Percentiles rank a stretch among this genome's conserved stretches.
These are phyloP conservation scores for Tolypocladium tundrense DNA, from an alignment of 2,329 filamentous ascomycete species.

Conservation along the genomic window DNA sequence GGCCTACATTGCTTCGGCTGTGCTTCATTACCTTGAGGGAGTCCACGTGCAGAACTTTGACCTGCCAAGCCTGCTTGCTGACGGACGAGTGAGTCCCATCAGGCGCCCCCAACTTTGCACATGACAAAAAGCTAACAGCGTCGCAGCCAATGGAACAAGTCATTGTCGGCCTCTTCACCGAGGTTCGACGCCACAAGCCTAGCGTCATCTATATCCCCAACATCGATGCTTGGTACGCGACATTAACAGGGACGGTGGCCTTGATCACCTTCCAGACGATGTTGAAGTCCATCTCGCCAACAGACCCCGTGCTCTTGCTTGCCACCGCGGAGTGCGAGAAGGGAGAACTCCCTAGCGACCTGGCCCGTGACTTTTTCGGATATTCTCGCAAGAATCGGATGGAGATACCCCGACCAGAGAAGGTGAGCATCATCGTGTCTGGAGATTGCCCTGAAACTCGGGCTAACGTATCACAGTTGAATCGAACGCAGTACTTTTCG, in stretches of 20 bases:
- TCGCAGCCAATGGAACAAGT: constrained; percentile 67
- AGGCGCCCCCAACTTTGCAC: not conserved
- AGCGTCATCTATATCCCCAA: constrained; percentile 92
- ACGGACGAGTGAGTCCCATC: constrained; percentile 55
- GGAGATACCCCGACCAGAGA: constrained; percentile 55
- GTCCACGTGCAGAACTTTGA: constrained; percentile 94
- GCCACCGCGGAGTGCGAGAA: constrained; percentile 67
- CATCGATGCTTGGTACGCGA: constrained; percentile 75
- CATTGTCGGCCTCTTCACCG: constrained; percentile 81
- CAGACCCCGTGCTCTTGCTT: constrained; percentile 78
- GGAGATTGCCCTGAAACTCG: not conserved
- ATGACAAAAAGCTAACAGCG: constrained; percentile 12
- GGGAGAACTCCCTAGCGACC: constrained; percentile 48
- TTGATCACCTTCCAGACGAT: constrained; percentile 78
- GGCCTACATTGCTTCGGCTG: constrained; percentile 72
- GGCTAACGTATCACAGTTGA: constrained; percentile 23
- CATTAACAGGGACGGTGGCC: constrained; percentile 49
- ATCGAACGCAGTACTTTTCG: constrained; percentile 72
- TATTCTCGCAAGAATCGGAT: constrained; percentile 73
- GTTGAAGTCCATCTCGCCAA: constrained; percentile 72
- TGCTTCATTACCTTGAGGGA: constrained; percentile 86
- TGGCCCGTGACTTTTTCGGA: constrained; percentile 74
- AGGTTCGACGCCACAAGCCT: constrained; percentile 88
- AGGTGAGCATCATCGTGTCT: constrained; percentile 31
- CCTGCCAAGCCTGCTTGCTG: constrained; percentile 74